Evolutionary conservation across 1,284 basidiomycete genomes (phyloP).

Genomic region (Austropuccinia psidii): DNA sequence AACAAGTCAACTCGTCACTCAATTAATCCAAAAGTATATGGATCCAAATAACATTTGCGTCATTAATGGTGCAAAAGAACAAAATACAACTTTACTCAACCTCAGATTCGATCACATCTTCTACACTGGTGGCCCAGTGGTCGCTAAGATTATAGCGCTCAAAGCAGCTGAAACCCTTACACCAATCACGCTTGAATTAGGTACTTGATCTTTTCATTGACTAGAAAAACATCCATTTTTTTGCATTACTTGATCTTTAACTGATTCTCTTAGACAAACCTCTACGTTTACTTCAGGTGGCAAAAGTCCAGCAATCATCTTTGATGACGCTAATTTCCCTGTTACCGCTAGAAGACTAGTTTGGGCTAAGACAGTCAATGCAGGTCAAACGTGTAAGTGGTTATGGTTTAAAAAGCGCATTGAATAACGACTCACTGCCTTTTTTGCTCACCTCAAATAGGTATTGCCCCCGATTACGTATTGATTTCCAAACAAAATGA

Average conservation of each 20-base stretch:
- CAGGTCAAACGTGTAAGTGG: slow-evolving; percentile 46
- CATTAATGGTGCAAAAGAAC: slow-evolving; percentile 48
- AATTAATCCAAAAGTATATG: slow-evolving; percentile 48
- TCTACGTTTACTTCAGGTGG: slow-evolving; percentile 42
- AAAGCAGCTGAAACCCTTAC: slow-evolving; percentile 49
- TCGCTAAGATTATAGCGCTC: slow-evolving; percentile 48
- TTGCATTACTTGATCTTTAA: not conserved
- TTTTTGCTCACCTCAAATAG: slow-evolving; percentile 39
- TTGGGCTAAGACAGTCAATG: slow-evolving; percentile 49
- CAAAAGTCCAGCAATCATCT: slow-evolving; percentile 49
- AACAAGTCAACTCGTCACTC: slow-evolving; percentile 45
- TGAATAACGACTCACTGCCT: not conserved
- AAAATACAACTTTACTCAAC: slow-evolving; percentile 47
- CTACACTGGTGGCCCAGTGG: slow-evolving; percentile 48
- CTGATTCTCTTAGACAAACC: not conserved
- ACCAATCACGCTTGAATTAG: slow-evolving; percentile 47
- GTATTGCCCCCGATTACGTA: slow-evolving; percentile 48
- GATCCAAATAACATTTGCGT: slow-evolving; percentile 46
- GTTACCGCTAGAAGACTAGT: slow-evolving; percentile 47
- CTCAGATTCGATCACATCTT: slow-evolving; percentile 50
- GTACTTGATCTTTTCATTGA: slow-evolving; percentile 44
- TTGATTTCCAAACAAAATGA: slow-evolving; percentile 44
- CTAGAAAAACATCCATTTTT: slow-evolving; percentile 18
- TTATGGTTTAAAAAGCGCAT: not conserved
- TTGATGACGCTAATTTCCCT: slow-evolving; percentile 48